A percentile compares a stretch with the other conserved stretches of the same genome.
phyloP scores from a whole-genome alignment of 352 stramenopile species.

The Phytophthora hybrid region DNA sequence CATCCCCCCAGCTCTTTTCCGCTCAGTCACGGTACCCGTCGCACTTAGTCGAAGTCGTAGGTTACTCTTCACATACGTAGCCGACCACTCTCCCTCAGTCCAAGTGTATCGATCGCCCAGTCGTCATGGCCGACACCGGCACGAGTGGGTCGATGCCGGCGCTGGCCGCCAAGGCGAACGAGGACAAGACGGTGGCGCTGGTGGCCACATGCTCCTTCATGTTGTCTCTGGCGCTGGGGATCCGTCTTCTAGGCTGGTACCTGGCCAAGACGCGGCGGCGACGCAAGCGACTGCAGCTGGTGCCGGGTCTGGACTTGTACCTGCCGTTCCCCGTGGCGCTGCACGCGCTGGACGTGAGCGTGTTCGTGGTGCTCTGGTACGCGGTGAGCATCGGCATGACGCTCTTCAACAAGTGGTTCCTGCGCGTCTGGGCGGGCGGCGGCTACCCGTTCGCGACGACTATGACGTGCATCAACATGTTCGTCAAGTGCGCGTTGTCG shows the following conservation, averaged over 20 bases:
- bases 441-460: constrained; percentile 82
- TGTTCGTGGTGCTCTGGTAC: constrained; percentile 83
- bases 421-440: constrained; percentile 72
- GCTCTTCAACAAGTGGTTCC: constrained; percentile 88
- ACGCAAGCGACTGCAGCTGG: constrained; percentile 29
- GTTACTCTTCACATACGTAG: neutral
- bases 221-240: constrained; percentile 56
- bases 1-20: too few species aligned
- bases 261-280: constrained; percentile 37
- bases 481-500: constrained; percentile 76
- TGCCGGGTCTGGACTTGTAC: constrained; percentile 26
- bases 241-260: constrained; percentile 53
- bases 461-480: constrained; percentile 87
- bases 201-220: constrained; percentile 69
- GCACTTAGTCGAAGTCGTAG: too few species aligned
- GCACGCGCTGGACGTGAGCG: constrained; percentile 73
- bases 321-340: constrained; percentile 39
- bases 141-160: constrained; percentile 25
- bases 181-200: constrained; percentile 63
- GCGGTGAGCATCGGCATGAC: constrained; percentile 89
- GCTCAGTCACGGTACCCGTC: too few species aligned
- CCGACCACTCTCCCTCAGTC: constrained; percentile 12
- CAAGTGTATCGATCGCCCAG: constrained; percentile 12
- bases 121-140: constrained; percentile 23
- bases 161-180: constrained; percentile 32